Percentiles rank a stretch among this genome's conserved stretches.
Conservation (phyloP, 192 early-diverging fungal genomes). For the Rhizophagus sp. region DNA sequence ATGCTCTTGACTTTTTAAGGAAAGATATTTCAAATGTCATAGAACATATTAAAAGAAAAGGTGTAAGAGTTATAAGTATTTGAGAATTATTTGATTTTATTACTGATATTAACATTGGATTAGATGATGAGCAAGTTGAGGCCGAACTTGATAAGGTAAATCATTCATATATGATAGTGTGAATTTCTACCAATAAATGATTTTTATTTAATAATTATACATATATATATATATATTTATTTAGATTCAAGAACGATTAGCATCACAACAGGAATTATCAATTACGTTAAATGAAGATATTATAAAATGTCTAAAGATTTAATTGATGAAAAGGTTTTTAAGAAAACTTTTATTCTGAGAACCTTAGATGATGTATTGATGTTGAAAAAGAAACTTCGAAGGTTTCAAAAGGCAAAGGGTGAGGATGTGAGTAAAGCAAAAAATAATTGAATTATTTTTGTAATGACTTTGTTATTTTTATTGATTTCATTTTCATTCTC, state of each 20-base stretch:
- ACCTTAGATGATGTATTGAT: conserved; percentile 79
- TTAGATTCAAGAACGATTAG: conserved; percentile 28
- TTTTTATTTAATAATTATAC: neutral
- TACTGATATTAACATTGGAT: conserved; percentile 59
- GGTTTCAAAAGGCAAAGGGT: conserved; percentile 69
- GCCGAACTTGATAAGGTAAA: conserved; percentile 64
- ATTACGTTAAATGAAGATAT: conserved; percentile 9
- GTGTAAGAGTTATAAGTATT: conserved; percentile 72
- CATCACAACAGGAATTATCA: conserved; percentile 10
- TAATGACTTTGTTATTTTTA: too few species aligned
- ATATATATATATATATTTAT: neutral
- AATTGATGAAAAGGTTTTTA: conserved; percentile 88
- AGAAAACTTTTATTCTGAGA: conserved; percentile 84
- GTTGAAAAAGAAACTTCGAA: conserved; percentile 79
- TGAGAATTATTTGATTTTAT: conserved; percentile 91
- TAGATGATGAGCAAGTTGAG: conserved; percentile 66
- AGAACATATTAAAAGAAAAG: conserved; percentile 87
- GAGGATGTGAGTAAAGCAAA: conserved; percentile 50
- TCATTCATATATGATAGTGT: too few species aligned
- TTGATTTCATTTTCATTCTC: too few species aligned
- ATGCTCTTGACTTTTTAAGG: conserved; percentile 94
- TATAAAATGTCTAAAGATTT: conserved; percentile 50
- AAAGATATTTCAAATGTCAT: conserved; percentile 93
- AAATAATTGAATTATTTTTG: too few species aligned
- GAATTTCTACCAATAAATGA: neutral